Evolutionary conservation across 2,329 filamentous ascomycete species (phyloP).

Genomic region (Fusarium oligoseptatum): DNA sequence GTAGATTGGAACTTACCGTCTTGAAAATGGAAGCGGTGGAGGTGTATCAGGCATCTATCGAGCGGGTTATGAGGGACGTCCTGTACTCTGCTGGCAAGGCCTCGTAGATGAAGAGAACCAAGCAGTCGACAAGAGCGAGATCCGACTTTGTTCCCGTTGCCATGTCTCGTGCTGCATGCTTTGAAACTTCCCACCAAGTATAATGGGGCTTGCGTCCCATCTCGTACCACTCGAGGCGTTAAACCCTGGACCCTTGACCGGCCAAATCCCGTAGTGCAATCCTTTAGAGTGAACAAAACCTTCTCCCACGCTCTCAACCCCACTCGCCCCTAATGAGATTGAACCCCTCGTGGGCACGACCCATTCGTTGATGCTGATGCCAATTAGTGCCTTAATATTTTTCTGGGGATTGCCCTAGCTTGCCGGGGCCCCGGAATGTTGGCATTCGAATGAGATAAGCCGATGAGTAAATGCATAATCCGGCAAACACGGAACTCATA

Average conservation of each 20-base stretch:
- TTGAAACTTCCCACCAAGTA: background rate
- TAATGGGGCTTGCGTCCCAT: background rate
- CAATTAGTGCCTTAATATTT: background rate
- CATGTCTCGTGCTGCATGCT: background rate
- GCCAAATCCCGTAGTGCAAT: background rate
- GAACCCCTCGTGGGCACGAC: background rate
- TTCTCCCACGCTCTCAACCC: background rate
- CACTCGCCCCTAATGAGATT: background rate
- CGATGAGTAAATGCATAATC: background rate
- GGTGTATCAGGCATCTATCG: slow-evolving; percentile 13
- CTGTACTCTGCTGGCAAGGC: slow-evolving; percentile 15
- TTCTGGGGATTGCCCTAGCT: background rate
- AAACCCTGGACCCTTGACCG: background rate
- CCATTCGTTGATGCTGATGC: background rate
- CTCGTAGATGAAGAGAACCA: background rate
- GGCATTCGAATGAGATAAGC: background rate
- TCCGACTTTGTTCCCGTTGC: background rate
- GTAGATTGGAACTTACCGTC: slow-evolving; percentile 11
- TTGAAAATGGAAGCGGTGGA: slow-evolving; percentile 16
- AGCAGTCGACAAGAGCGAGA: background rate
- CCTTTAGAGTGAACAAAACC: background rate
- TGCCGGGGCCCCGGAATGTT: background rate
- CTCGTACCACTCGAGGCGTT: background rate
- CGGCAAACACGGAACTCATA: background rate
- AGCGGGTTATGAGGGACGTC: slow-evolving; percentile 17